Evolutionary conservation across 1,284 basidiomycete genomes (phyloP), one percentile per base, ranked within the genome.

Genomic region (Cryptococcus sp.): DNA sequence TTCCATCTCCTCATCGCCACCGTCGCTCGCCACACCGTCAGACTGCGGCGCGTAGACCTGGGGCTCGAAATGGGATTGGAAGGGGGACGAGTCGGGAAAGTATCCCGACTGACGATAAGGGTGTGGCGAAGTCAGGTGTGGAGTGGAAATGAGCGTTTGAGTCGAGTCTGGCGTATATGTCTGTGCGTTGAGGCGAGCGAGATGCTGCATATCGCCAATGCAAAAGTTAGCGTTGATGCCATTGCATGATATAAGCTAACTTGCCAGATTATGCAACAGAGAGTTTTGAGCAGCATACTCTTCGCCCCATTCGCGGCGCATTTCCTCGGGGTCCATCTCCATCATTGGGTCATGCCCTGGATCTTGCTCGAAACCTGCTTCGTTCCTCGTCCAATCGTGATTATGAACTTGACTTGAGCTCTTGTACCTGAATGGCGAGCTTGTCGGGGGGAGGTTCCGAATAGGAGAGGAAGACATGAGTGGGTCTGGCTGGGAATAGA

Each of bases 251-350:
- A 38, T 31, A 40, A 23, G 35, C 50, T 19, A 45, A 59, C 70
- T 61, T 22, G 72, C 70, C 54, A 73, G 48, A 50, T 45, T 61
- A 56, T 67, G 59, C 49, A 73, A 51, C 10, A 73, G 54, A 15
- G 62, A 59, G 50, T 73, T 73, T 53, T 72, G 70, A 13, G 42
- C 50, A 11, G 64, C 55, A 57, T 73, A 73, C 47, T 65, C 68
- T 38, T 64, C 64, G 3, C 71, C 71, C 71, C 71, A 73, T 47
- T 69, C 69, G 20, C 59, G 53, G 27, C 57, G 60, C 61, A 71
- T 65, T 47, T 71, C 71, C 23, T 69, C 68, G 47, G 59, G 53
- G 31, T 64, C 60, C 61, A 68, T 56, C 47, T 54, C 46, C 38
- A 25, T 1, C 25, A 10, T n/a, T n/a, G 2, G 3, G 16, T 48